Conservation (phyloP, 441 rosid genomes). For the Cnidoscolus chayamansa region DNA sequence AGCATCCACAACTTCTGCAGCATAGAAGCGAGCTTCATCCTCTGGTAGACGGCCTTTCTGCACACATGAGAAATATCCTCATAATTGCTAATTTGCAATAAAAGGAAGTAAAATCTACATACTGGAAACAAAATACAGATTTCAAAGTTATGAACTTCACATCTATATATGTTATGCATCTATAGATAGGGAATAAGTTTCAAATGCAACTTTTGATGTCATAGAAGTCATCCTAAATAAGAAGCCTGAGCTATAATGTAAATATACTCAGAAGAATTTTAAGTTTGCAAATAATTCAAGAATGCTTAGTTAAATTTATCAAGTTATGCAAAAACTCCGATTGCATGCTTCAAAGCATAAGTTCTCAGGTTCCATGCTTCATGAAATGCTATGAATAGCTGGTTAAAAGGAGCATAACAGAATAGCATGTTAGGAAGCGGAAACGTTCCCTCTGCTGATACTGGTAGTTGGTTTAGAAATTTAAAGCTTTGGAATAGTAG, state of each 20-base stretch:
- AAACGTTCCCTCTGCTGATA: background rate
- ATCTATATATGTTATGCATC: background rate
- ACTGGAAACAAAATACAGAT: background rate
- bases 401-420: no score
- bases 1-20: constrained; percentile 94
- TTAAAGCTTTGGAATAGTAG: background rate
- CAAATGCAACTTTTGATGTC: constrained; percentile 1
- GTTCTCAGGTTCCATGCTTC: background rate
- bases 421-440: background rate
- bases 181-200: background rate
- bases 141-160: background rate
- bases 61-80: constrained; percentile 21
- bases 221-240: background rate
- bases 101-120: constrained; percentile 6
- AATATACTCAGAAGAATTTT: background rate
- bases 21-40: constrained; percentile 90
- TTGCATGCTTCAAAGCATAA: background rate
- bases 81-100: constrained; percentile 1
- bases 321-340: background rate
- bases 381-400: background rate
- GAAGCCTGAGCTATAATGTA: background rate
- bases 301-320: background rate
- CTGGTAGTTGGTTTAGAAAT: background rate
- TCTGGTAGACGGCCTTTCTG: constrained; percentile 84
- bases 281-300: background rate